Evolutionary conservation across 371 early-diverging fungal species (phyloP).

Genomic region (Mucor racemosus): DNA sequence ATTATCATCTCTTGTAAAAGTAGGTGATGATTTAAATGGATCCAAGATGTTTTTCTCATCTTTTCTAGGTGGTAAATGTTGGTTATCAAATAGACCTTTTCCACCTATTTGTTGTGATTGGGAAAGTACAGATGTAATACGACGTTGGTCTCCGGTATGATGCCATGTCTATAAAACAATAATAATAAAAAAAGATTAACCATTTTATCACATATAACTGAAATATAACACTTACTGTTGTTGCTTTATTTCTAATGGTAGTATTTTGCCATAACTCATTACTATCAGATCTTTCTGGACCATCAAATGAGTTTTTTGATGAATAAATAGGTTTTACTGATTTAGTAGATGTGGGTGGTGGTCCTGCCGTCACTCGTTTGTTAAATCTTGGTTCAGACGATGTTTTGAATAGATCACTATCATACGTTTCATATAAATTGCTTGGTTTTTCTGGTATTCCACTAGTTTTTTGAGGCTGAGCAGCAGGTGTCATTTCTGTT

Average conservation of each 20-base stretch:
- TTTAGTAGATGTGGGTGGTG: slow-evolving; percentile 20
- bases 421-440: slow-evolving; percentile 59
- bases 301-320: slow-evolving; percentile 38
- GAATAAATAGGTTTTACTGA: slow-evolving; percentile 19
- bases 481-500: slow-evolving; percentile 18
- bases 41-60: slow-evolving; percentile 40
- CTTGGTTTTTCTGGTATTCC: slow-evolving; percentile 14
- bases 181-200: not conserved
- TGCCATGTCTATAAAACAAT: slow-evolving; percentile 47
- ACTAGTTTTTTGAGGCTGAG: not conserved
- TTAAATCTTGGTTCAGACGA: slow-evolving; percentile 44
- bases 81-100: slow-evolving; percentile 42
- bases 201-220: not conserved
- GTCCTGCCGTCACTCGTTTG: slow-evolving; percentile 21
- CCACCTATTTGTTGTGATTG: slow-evolving; percentile 45
- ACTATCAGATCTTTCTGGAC: slow-evolving; percentile 32
- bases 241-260: slow-evolving; percentile 25
- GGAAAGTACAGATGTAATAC: slow-evolving; percentile 41
- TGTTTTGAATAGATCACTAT: slow-evolving; percentile 55
- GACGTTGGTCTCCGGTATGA: slow-evolving; percentile 37
- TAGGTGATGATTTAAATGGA: slow-evolving; percentile 44
- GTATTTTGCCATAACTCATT: slow-evolving; percentile 19
- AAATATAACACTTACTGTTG: slow-evolving; percentile 28
- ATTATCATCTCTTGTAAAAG: slow-evolving; percentile 26
- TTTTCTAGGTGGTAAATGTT: slow-evolving; percentile 28